Base-by-base conservation (phyloP, 495 filamentous ascomycete species). In the Penicillium canariense region DNA sequence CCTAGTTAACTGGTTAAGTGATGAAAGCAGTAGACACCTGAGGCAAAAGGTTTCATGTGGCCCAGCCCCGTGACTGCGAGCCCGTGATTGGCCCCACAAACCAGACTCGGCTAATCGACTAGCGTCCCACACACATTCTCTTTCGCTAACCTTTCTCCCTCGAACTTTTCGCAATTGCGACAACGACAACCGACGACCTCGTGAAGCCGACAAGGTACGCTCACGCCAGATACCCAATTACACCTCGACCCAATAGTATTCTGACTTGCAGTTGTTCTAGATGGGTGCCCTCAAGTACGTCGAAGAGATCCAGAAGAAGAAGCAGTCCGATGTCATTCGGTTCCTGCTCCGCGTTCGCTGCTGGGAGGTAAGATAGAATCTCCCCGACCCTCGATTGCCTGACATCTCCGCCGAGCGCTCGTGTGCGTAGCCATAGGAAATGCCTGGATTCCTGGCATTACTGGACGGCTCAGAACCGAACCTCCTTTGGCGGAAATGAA, bases 271-370 rank as follows among this genome's bases (percentile, higher is more conserved):
- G 55, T 52, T 50, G 30, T 35, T 63, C 55, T 55, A 85, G 79
- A 92, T 94, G 90, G 90, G 90, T 81, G 90, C 90, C 79, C 87
- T 94, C 77, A 97, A 97, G 81, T 97, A 97, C 81, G 89, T 97
- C 78, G 94, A 97, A 84, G 94, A 98, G 84, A 87, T 98, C 75
- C 89, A 95, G 73, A 97, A 97, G 89, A 96, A 96, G 89, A 98
- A 98, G 89, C 94, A 98, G 84, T 95, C 89, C 71, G 94, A 98
- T 79, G 88, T 97, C 63, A 87, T 97, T 78, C 93, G 91, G 82
- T 98, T 98, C 85, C 85, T 98, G 78, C 89, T 96, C 73, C 92
- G 94, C 74, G 95, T 98, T 72, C 91, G 94, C 81, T 97, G 95
- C 90, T 98, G 94, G 94, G 94, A 98, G 89, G 94, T 97, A 86